Conservation (phyloP, 768 basidiomycete species). For the Podaxis mareebaensis region DNA sequence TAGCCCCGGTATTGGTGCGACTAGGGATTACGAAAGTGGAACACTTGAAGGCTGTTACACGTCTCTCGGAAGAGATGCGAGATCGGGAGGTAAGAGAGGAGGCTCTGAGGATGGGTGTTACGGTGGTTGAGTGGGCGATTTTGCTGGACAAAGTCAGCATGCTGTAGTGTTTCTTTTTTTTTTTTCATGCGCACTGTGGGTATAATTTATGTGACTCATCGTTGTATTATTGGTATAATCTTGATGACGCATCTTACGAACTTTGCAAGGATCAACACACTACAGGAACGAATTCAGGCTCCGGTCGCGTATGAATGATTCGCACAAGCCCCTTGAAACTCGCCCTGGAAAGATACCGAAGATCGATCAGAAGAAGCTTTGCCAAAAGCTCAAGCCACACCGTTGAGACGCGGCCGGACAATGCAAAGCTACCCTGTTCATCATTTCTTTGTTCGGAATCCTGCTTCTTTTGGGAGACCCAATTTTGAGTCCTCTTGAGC, state of each 20-base stretch:
- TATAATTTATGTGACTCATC: conserved; percentile 3
- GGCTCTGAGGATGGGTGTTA: conserved; percentile 66
- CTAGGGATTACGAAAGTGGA: conserved; percentile 62
- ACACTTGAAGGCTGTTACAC: conserved; percentile 62
- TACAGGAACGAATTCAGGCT: too few species aligned
- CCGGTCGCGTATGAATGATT: too few species aligned
- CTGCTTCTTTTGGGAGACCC: too few species aligned
- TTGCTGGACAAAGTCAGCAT: conserved; percentile 62
- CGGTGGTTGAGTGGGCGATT: conserved; percentile 79
- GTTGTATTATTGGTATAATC: not conserved
- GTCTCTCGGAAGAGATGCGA: conserved; percentile 63
- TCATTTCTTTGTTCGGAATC: too few species aligned
- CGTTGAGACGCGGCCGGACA: too few species aligned
- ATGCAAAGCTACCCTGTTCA: too few species aligned
- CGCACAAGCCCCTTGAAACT: too few species aligned
- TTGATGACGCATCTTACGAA: not conserved
- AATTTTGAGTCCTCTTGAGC: too few species aligned
- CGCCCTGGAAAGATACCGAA: too few species aligned
- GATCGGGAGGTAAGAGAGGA: conserved; percentile 72
- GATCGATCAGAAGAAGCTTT: too few species aligned
- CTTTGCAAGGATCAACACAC: too few species aligned
- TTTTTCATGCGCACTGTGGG: not conserved
- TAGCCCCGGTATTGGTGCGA: conserved; percentile 52
- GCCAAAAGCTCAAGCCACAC: too few species aligned
- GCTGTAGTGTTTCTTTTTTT: conserved; percentile 20